Percentiles rank a stretch among this genome's conserved stretches.
Conservation (phyloP, 192 early-diverging fungal genomes). For the Rhizophagus clarus region DNA sequence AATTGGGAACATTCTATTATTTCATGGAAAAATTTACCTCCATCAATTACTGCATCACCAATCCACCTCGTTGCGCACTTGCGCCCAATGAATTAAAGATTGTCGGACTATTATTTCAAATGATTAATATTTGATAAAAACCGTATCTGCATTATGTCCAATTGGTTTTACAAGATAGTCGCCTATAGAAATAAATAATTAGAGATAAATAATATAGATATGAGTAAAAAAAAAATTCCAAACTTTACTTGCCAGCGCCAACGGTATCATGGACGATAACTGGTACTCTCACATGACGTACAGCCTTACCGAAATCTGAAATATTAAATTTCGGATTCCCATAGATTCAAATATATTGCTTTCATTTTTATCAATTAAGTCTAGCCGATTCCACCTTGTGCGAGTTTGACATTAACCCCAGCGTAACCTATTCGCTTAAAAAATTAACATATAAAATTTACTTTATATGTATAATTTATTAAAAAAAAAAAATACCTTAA, state of each 20-base stretch:
- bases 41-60: slow-evolving; percentile 84
- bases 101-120: no score
- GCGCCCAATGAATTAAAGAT: slow-evolving; percentile 40
- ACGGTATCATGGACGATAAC: slow-evolving; percentile 97
- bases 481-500: slow-evolving; percentile 63
- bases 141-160: slow-evolving; percentile 94
- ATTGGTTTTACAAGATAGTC: slow-evolving; percentile 83
- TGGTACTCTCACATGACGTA: slow-evolving; percentile 81
- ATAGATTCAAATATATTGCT: slow-evolving; percentile 90
- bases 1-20: slow-evolving; percentile 83
- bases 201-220: not conserved
- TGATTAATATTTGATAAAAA: slow-evolving; percentile 68
- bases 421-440: slow-evolving; percentile 6
- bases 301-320: slow-evolving; percentile 82
- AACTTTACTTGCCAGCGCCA: slow-evolving; percentile 60
- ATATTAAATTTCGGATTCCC: slow-evolving; percentile 88
- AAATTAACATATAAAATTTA: not conserved
- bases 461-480: no score
- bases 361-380: slow-evolving; percentile 90
- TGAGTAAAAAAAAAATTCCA: no score
- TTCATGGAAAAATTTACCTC: slow-evolving; percentile 92
- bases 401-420: slow-evolving; percentile 82
- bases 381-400: slow-evolving; percentile 71
- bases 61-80: slow-evolving; percentile 91
- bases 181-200: slow-evolving; percentile 28